phyloP scores from a whole-genome alignment of 257 asterid genomes.

The Petunia axillaris region DNA sequence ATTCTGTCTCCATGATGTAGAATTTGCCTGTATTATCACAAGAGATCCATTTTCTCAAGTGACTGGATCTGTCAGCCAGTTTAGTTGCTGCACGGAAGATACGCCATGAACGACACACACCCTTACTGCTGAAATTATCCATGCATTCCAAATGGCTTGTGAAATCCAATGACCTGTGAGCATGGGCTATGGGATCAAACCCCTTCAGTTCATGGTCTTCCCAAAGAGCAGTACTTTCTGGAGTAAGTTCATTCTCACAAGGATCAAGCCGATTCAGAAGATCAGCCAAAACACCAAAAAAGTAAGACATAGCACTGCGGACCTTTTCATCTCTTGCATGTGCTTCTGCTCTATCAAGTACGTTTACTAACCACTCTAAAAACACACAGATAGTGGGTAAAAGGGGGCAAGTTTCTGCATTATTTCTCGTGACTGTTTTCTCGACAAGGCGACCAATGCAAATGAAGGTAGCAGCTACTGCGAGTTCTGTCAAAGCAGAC shows the following conservation, averaged over 20 bases:
- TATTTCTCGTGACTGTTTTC: slow-evolving; percentile 53
- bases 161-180: slow-evolving; percentile 63
- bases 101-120: slow-evolving; percentile 48
- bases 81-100: slow-evolving; percentile 49
- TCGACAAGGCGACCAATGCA: slow-evolving; percentile 70
- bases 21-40: slow-evolving; percentile 35
- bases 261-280: slow-evolving; percentile 53
- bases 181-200: slow-evolving; percentile 54
- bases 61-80: slow-evolving; percentile 37
- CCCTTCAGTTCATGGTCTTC: slow-evolving; percentile 93
- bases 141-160: slow-evolving; percentile 43
- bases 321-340: slow-evolving; percentile 58
- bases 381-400: slow-evolving; percentile 73
- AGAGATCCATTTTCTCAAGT: slow-evolving; percentile 36
- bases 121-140: slow-evolving; percentile 34
- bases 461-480: slow-evolving; percentile 62
- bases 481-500: slow-evolving; percentile 46
- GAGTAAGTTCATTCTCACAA: slow-evolving; percentile 28
- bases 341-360: slow-evolving; percentile 46
- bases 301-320: slow-evolving; percentile 58
- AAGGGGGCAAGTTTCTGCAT: slow-evolving; percentile 50
- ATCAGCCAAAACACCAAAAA: slow-evolving; percentile 53
- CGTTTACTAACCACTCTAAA: slow-evolving; percentile 72
- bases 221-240: slow-evolving; percentile 65
- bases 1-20: slow-evolving; percentile 17